A percentile compares a stretch with the other conserved stretches of the same genome.
Evolutionary conservation across 1,139 yeast species (phyloP).

Genomic region (Candida sp.): DNA sequence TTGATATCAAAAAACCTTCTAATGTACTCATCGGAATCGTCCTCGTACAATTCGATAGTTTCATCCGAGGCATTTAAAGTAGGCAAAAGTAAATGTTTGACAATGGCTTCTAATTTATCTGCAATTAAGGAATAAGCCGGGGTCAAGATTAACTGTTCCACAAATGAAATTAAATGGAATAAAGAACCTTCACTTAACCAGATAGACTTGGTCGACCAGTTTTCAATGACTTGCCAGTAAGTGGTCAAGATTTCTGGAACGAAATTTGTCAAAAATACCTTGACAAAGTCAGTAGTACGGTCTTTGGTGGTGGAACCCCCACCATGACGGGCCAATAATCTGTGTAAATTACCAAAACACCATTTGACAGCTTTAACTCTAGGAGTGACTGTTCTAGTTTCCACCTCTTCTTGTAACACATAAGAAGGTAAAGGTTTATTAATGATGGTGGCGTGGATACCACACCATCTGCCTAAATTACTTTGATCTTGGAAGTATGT

Average conservation of each 20-base stretch:
- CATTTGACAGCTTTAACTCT: conserved; percentile 66
- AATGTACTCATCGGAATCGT: conserved; percentile 71
- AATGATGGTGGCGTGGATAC: conserved; percentile 52
- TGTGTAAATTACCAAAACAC: conserved; percentile 67
- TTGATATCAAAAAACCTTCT: conserved; percentile 67
- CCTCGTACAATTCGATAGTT: conserved; percentile 62
- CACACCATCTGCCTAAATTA: conserved; percentile 63
- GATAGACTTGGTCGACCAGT: conserved; percentile 53
- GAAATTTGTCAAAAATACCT: conserved; percentile 46
- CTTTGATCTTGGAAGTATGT: conserved; percentile 49
- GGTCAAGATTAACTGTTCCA: conserved; percentile 57
- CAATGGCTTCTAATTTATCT: conserved; percentile 55
- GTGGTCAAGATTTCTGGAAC: conserved; percentile 60
- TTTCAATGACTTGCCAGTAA: conserved; percentile 57
- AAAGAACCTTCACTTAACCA: conserved; percentile 62
- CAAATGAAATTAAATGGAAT: conserved; percentile 60
- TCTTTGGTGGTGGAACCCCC: conserved; percentile 42
- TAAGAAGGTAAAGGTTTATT: conserved; percentile 38
- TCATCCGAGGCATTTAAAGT: conserved; percentile 55
- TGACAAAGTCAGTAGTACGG: conserved; percentile 40
- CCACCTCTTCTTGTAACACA: conserved; percentile 35
- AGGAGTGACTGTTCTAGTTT: conserved; percentile 35
- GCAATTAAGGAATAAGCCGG: conserved; percentile 53
- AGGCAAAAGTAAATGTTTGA: conserved; percentile 61
- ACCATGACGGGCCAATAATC: conserved; percentile 56